A percentile compares a stretch with the other conserved stretches of the same genome.
These are phyloP conservation scores for Henckelia pumila DNA, from an alignment of 257 asterid genomes.

Conservation along the genomic window DNA sequence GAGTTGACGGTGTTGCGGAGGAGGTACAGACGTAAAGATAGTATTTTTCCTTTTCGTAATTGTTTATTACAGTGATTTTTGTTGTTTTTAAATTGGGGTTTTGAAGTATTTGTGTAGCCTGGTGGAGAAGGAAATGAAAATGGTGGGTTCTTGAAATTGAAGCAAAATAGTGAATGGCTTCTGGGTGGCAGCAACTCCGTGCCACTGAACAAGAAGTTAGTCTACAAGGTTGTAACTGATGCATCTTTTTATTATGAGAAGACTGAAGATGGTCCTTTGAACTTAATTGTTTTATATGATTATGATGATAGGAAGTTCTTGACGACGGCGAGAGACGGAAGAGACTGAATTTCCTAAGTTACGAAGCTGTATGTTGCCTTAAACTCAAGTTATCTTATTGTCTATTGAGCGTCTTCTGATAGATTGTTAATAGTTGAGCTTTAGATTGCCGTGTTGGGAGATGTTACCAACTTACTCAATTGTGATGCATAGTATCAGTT, in stretches of 20 bases:
- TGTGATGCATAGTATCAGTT: not conserved
- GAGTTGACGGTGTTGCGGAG: slow-evolving; percentile 29
- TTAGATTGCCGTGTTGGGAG: too few relatives aligned
- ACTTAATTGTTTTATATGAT: slow-evolving; percentile 20
- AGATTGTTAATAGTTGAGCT: not conserved
- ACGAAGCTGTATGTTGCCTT: slow-evolving; percentile 74
- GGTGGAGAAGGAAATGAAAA: slow-evolving; percentile 44
- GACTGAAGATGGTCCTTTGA: slow-evolving; percentile 7
- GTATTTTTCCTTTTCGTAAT: not conserved
- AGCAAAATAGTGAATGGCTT: slow-evolving; percentile 72
- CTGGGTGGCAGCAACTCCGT: slow-evolving; percentile 56
- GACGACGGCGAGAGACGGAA: slow-evolving; percentile 68
- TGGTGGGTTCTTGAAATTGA: slow-evolving; percentile 79
- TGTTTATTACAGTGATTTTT: too few relatives aligned
- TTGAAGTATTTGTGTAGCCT: slow-evolving; percentile 19
- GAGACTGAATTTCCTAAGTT: slow-evolving; percentile 65
- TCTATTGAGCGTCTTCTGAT: not conserved
- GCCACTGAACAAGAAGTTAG: slow-evolving; percentile 74
- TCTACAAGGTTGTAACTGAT: slow-evolving; percentile 46
- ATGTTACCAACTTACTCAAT: too few relatives aligned
- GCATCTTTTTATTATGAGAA: not conserved
- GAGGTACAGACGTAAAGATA: slow-evolving; percentile 33
- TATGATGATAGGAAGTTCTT: slow-evolving; percentile 54
- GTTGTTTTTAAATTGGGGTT: not conserved
- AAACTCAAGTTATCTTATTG: slow-evolving; percentile 17